phyloP scores from a whole-genome alignment of 2,329 filamentous ascomycete genomes.

The Fusarium pilosicola region DNA sequence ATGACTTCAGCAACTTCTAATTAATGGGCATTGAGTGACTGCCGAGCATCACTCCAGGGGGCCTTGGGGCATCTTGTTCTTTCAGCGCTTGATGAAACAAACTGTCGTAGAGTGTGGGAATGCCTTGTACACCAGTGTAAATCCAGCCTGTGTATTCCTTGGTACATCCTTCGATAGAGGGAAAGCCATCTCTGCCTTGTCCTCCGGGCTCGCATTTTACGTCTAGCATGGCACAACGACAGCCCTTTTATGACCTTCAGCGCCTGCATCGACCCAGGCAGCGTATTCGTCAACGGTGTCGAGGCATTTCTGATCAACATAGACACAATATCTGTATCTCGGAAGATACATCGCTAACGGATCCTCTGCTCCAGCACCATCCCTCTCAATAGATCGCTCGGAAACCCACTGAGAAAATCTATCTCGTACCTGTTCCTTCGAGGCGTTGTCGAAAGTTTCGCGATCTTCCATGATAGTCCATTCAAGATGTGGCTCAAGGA shows the following conservation, averaged over 20 bases:
- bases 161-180: neutral
- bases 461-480: constrained; percentile 16
- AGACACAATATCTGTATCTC: neutral
- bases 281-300: neutral
- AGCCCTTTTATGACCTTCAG: fast-evolving
- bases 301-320: neutral
- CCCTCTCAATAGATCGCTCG: neutral
- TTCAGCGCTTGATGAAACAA: neutral
- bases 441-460: neutral
- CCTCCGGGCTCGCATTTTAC: neutral
- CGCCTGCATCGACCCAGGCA: neutral
- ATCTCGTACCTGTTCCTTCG: constrained; percentile 4
- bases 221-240: neutral
- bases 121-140: neutral
- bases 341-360: neutral
- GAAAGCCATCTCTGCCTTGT: neutral
- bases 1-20: neutral
- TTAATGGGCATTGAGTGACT: neutral
- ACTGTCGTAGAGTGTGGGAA: neutral
- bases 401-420: neutral
- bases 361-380: neutral
- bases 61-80: neutral
- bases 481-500: neutral
- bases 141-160: constrained; percentile 16
- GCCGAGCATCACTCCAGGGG: neutral